Evolutionary conservation across 139 green algal genomes (phyloP), one percentile per base, ranked within the genome.

Genomic region (Micractinium conductrix): DNA sequence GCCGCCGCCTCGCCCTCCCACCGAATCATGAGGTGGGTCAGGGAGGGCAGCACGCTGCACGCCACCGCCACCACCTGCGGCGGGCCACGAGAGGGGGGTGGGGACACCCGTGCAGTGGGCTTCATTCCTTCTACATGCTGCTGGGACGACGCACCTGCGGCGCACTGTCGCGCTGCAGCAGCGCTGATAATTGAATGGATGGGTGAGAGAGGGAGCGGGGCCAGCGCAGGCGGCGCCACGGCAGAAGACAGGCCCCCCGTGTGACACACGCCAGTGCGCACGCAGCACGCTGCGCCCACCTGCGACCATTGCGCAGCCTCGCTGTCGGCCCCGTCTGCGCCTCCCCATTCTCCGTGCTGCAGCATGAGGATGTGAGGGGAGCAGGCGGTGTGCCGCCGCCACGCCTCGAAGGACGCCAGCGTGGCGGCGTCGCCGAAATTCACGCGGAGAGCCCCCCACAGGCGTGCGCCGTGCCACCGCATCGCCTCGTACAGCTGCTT

Each of bases 401-500:
- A 80, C 2, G 21, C 24, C 17, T 17, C 45, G 22, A 68, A 80
- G 48, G n/a, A 48, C 16, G 16, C 33, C 45, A 80, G 74, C 19
- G 33, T 30, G 6, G 16, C 74, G 1, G 74, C n/a, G n/a, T 16
- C 17, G 74, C 21, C 33, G 48, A 80, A 80, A 3, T 33, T 24
- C 1, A 80, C 22, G 42, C n/a, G 5, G 26, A 80, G 7, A 4
- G 17, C 10, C 24, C 22, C 16, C 74, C 74, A 80, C 45, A 80
- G 33, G 6, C n/a, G 3, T 19, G 33, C 7, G 33, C 74, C 74
- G 17, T 65, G 33, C 14, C 24, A 14, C 6, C 74, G 45, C 0
- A 48, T 80, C 33, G 35, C 45, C 2, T 80, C 19, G 50, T 37
- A 80, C 42, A 80, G 74, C 33, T 80, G 74, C 74, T 80, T 80